phyloP scores from a whole-genome alignment of 768 basidiomycete species.

The Kwoniella heveanensis region DNA sequence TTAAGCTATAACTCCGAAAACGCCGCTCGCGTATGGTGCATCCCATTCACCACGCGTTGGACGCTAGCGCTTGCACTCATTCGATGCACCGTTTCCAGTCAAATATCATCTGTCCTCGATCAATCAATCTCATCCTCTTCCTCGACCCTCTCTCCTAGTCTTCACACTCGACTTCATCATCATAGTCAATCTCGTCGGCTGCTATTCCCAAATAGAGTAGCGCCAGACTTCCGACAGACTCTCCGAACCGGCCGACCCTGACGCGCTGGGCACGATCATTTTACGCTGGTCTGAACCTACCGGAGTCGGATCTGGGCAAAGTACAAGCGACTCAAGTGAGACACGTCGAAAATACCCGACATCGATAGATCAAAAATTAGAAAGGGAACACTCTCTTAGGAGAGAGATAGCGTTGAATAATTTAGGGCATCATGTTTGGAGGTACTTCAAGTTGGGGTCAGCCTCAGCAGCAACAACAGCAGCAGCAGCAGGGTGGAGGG shows the following conservation, averaged over 20 bases:
- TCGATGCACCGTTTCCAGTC: neutral
- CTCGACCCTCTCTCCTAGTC: neutral
- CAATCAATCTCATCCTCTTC: neutral
- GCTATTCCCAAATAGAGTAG: too few relatives aligned
- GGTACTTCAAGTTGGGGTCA: slow-evolving; percentile 49
- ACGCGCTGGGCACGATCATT: too few relatives aligned
- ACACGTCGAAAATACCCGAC: neutral
- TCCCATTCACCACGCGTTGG: slow-evolving; percentile 17
- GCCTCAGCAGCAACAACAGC: slow-evolving; percentile 65
- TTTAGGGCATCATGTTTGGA: slow-evolving; percentile 51
- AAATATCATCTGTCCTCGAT: slow-evolving; percentile 1
- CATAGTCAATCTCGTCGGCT: too few relatives aligned
- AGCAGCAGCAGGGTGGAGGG: slow-evolving; percentile 51
- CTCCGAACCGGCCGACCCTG: too few relatives aligned
- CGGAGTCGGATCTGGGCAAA: too few relatives aligned
- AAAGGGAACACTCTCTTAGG: too few relatives aligned
- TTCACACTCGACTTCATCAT: neutral
- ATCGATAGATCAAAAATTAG: too few relatives aligned
- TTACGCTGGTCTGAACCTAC: too few relatives aligned
- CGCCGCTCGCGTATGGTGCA: slow-evolving; percentile 10
- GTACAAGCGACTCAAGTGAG: too few relatives aligned
- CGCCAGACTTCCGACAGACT: neutral
- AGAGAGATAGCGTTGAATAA: too few relatives aligned
- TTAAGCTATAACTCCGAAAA: slow-evolving; percentile 12
- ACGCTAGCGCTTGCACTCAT: too few relatives aligned